These are phyloP conservation scores for Camellia japonica DNA, from an alignment of 148 eudicot species.

Conservation along the genomic window DNA sequence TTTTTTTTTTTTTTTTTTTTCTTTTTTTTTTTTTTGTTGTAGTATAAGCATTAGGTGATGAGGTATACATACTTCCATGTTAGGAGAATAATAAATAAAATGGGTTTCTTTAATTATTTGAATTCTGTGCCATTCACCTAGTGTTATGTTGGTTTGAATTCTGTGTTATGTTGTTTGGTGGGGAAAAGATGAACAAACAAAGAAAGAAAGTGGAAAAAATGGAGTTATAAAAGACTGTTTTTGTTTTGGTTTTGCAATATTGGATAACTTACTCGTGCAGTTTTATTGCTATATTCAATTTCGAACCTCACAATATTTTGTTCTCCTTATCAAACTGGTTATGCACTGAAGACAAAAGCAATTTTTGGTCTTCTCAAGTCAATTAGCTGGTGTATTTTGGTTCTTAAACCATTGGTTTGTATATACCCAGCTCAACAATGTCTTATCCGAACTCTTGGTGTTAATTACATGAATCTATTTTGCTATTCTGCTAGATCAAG, in stretches of 20 bases:
- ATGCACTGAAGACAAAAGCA: neutral
- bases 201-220: neutral
- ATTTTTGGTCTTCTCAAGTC: neutral
- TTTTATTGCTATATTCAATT: neutral
- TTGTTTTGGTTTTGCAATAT: neutral
- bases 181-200: neutral
- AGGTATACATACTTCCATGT: constrained; percentile 16
- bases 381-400: neutral
- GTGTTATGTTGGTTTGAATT: neutral
- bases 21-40: constrained; percentile 25
- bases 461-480: constrained; percentile 3
- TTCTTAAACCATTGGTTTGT: neutral
- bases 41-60: constrained; percentile 28
- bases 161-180: neutral
- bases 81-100: constrained; percentile 18
- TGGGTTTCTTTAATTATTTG: neutral
- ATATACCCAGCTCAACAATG: neutral
- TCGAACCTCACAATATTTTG: neutral
- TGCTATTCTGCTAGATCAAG: neutral
- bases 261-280: neutral
- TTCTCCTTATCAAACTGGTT: neutral
- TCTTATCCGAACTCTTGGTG: neutral
- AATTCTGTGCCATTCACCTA: neutral
- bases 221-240: neutral
- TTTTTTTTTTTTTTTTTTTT: no score